These are phyloP conservation scores for Nadsonia commutata DNA, from an alignment of 1,139 yeast species.

Conservation along the genomic window DNA sequence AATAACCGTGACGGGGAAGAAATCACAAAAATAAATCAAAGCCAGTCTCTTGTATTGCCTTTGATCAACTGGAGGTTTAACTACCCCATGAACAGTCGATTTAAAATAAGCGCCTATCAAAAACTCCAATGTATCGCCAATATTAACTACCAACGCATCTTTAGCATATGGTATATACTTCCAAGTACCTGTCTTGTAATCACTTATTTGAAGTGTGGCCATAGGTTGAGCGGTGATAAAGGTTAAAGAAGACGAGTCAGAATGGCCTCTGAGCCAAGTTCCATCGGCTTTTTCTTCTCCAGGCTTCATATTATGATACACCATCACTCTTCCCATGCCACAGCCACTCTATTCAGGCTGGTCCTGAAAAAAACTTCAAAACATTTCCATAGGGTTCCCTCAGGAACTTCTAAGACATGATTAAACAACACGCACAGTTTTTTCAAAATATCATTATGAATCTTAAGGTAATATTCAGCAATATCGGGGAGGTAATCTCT, in stretches of 20 bases:
- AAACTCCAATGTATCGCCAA: conserved; percentile 37
- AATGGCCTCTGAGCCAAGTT: conserved; percentile 38
- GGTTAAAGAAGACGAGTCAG: conserved; percentile 35
- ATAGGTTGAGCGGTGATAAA: conserved; percentile 37
- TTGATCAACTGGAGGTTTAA: conserved; percentile 34
- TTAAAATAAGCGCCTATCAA: conserved; percentile 36
- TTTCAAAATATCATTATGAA: conserved; percentile 26
- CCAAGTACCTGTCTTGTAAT: conserved; percentile 34
- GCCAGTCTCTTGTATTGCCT: conserved; percentile 27
- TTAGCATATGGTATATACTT: conserved; percentile 33
- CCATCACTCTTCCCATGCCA: conserved; percentile 31
- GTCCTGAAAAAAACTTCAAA: conserved; percentile 21
- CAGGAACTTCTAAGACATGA: conserved; percentile 29
- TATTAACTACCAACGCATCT: conserved; percentile 32
- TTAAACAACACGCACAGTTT: conserved; percentile 28
- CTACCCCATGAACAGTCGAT: conserved; percentile 33
- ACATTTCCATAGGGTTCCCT: conserved; percentile 26
- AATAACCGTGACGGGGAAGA: conserved; percentile 20
- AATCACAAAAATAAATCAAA: conserved; percentile 32
- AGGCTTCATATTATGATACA: conserved; percentile 26
- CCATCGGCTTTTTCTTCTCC: conserved; percentile 21
- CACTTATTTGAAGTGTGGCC: conserved; percentile 32
- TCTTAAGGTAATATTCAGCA: conserved; percentile 23
- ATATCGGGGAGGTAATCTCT: conserved; percentile 26
- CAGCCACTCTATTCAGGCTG: conserved; percentile 23